Conservation (phyloP, 306 rosid species). For the Quillaja saponaria region DNA sequence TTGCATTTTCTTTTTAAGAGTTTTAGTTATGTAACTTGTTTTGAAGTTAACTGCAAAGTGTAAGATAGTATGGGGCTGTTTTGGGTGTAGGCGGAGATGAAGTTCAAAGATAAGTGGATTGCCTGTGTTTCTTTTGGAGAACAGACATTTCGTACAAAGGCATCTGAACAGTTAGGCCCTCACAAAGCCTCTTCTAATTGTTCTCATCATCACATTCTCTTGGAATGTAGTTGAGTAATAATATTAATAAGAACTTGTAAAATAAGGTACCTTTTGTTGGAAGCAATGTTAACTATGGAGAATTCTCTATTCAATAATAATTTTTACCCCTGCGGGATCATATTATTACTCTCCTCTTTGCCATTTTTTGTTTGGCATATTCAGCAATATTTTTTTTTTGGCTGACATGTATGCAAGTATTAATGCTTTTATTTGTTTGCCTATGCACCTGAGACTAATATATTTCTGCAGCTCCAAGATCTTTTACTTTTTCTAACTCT, state of each 20-base stretch:
- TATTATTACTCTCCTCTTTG: no score
- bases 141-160: slow-evolving; percentile 78
- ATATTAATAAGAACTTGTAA: no score
- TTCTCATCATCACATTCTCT: background rate
- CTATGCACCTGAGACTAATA: no score
- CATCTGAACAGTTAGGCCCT: slow-evolving; percentile 60
- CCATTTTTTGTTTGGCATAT: background rate
- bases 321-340: no score
- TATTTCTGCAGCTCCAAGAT: no score
- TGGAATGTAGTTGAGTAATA: no score
- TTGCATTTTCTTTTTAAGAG: background rate
- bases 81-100: slow-evolving; percentile 75
- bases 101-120: slow-evolving; percentile 92
- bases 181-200: background rate
- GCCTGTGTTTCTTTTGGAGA: slow-evolving; percentile 90
- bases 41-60: background rate
- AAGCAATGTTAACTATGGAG: no score
- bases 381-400: background rate
- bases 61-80: background rate
- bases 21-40: background rate
- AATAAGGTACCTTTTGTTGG: no score
- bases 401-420: no score
- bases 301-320: no score
- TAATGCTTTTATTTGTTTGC: no score
- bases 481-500: no score